A percentile compares a stretch with the other conserved stretches of the same genome.
These are phyloP conservation scores for Ilex aquifolium DNA, from an alignment of 257 asterid genomes.

Conservation along the genomic window DNA sequence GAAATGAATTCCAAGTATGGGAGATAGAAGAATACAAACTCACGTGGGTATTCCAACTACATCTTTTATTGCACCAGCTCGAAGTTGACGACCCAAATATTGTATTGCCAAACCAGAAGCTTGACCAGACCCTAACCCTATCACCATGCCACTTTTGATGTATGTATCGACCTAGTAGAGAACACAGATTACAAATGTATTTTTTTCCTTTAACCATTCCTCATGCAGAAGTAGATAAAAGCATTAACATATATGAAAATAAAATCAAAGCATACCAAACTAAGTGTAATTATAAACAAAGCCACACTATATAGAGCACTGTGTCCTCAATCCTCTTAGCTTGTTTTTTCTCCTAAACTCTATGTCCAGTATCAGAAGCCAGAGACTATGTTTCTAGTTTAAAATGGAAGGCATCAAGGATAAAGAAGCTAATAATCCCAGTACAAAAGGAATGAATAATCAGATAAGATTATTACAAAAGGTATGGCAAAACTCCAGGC, in stretches of 20 bases:
- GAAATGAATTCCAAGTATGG: background rate
- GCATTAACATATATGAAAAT: background rate
- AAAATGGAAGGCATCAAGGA: too few relatives aligned
- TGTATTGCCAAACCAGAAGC: constrained; percentile 66
- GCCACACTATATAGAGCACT: background rate
- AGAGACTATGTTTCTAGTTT: too few relatives aligned
- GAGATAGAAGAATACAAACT: constrained; percentile 13
- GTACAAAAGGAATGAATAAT: too few relatives aligned
- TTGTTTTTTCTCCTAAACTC: too few relatives aligned
- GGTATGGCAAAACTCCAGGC: too few relatives aligned
- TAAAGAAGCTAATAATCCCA: too few relatives aligned
- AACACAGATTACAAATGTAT: background rate
- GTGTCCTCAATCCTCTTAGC: too few relatives aligned
- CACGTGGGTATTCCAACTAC: constrained; percentile 58
- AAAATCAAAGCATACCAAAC: constrained; percentile 6
- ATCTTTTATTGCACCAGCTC: constrained; percentile 48
- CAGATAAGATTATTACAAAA: too few relatives aligned
- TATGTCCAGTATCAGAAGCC: too few relatives aligned
- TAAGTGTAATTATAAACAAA: background rate
- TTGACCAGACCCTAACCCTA: constrained; percentile 69
- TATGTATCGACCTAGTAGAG: constrained; percentile 56
- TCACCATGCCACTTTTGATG: constrained; percentile 67
- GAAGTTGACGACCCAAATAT: constrained; percentile 62
- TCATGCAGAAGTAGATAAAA: too few relatives aligned
- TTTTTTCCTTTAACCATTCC: too few relatives aligned